A percentile compares a stretch with the other conserved stretches of the same genome.
These are phyloP conservation scores for Pinus taeda DNA, from an alignment of 75 land plant species.

Conservation along the genomic window DNA sequence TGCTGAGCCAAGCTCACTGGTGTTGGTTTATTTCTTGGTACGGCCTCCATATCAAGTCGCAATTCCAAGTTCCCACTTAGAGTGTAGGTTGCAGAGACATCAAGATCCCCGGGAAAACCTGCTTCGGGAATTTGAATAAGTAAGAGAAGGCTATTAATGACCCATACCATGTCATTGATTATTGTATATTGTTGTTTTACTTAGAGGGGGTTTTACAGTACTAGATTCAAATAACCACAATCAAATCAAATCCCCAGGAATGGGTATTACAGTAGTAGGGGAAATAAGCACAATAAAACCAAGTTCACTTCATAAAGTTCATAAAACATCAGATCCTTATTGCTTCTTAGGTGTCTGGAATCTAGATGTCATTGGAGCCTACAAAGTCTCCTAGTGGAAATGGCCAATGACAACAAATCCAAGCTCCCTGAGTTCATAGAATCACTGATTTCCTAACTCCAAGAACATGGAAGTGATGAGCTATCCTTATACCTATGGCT, in stretches of 20 bases:
- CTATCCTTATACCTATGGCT: too few relatives aligned
- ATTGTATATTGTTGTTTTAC: background rate
- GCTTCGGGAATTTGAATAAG: constrained; percentile 1
- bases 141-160: background rate
- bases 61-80: constrained; percentile 53
- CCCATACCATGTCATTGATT: background rate
- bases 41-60: constrained; percentile 85
- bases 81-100: constrained; percentile 71
- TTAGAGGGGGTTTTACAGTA: background rate
- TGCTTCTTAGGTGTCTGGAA: background rate
- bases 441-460: background rate
- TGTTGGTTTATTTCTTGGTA: constrained; percentile 76
- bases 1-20: constrained; percentile 90
- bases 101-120: constrained; percentile 89
- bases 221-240: background rate
- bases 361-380: background rate
- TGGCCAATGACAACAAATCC: background rate
- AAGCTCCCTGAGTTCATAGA: too few relatives aligned
- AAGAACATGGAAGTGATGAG: background rate
- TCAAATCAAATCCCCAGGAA: background rate
- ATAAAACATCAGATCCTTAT: background rate
- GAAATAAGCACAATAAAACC: too few relatives aligned
- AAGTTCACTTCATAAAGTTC: too few relatives aligned
- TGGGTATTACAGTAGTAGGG: background rate
- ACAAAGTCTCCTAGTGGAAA: background rate